A percentile compares a stretch with the other conserved stretches of the same genome.
Conservation (phyloP, 169 alveolate genomes). For the Babesia sp. region DNA sequence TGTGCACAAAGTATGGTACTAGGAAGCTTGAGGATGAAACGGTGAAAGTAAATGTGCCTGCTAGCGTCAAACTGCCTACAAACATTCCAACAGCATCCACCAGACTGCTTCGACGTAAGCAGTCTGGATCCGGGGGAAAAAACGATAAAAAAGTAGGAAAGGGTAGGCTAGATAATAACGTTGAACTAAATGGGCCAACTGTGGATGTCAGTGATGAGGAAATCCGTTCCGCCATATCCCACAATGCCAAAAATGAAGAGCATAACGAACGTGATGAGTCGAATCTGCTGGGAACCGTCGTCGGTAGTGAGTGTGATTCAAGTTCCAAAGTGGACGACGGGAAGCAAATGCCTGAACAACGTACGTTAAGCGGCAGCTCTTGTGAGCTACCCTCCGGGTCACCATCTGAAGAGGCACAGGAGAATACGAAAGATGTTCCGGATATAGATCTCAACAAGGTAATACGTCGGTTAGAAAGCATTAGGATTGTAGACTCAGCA, state of each 20-base stretch:
- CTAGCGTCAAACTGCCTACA: background rate
- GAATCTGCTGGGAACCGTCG: background rate
- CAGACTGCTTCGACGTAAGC: background rate
- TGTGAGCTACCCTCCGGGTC: background rate
- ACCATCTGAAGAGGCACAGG: background rate
- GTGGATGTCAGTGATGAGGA: background rate
- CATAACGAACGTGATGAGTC: background rate
- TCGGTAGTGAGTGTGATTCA: background rate
- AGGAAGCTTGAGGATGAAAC: background rate
- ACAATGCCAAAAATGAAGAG: background rate
- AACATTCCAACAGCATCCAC: background rate
- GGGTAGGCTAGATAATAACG: background rate
- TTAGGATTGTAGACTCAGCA: slow-evolving; percentile 9
- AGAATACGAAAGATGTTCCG: background rate
- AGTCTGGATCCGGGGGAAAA: background rate
- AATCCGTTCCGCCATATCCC: background rate
- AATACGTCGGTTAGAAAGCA: background rate
- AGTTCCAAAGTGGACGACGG: background rate
- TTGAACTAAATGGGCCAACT: background rate
- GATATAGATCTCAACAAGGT: background rate
- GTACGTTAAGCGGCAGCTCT: background rate
- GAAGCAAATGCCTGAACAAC: background rate
- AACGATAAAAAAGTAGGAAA: no score
- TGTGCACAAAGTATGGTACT: background rate
- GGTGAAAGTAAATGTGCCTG: background rate